phyloP scores from a whole-genome alignment of 352 stramenopile genomes.

The Pythium sukuiense region DNA sequence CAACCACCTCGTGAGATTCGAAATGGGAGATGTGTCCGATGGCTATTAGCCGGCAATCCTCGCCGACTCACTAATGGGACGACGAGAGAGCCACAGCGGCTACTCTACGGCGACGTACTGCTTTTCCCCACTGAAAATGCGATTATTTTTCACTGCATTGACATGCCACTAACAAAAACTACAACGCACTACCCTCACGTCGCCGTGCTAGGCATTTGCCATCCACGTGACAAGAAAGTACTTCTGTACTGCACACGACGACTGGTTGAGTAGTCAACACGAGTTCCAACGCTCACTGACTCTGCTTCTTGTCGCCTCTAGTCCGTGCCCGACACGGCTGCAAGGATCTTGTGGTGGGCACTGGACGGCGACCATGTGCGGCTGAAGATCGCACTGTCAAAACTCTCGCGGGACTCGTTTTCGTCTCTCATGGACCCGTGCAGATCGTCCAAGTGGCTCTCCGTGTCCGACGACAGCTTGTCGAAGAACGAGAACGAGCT shows the following conservation, averaged over 20 bases:
- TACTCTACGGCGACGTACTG: neutral
- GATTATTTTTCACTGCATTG: too few relatives aligned
- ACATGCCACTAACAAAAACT: too few relatives aligned
- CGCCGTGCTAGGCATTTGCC: too few relatives aligned
- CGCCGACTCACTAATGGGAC: too few relatives aligned
- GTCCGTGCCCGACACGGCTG: slow-evolving; percentile 19
- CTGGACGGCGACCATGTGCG: slow-evolving; percentile 30
- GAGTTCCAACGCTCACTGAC: too few relatives aligned
- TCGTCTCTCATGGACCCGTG: slow-evolving; percentile 45
- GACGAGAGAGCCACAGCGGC: too few relatives aligned
- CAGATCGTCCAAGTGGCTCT: slow-evolving; percentile 54
- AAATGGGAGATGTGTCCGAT: neutral
- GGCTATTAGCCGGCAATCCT: too few relatives aligned
- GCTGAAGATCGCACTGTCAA: slow-evolving; percentile 31
- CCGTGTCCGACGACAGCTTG: slow-evolving; percentile 76
- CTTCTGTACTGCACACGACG: too few relatives aligned
- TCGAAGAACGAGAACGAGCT: slow-evolving; percentile 89
- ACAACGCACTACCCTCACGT: too few relatives aligned
- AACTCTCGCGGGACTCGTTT: slow-evolving; percentile 22
- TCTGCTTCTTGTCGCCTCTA: slow-evolving; percentile 1
- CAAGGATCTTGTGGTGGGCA: slow-evolving; percentile 30
- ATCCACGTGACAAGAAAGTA: too few relatives aligned
- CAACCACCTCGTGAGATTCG: neutral
- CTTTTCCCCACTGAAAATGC: neutral
- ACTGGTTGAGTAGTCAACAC: too few relatives aligned